A percentile compares a stretch with the other conserved stretches of the same genome.
Evolutionary conservation across 2,329 filamentous ascomycete species (phyloP).

Genomic region (Coniella lustricola): DNA sequence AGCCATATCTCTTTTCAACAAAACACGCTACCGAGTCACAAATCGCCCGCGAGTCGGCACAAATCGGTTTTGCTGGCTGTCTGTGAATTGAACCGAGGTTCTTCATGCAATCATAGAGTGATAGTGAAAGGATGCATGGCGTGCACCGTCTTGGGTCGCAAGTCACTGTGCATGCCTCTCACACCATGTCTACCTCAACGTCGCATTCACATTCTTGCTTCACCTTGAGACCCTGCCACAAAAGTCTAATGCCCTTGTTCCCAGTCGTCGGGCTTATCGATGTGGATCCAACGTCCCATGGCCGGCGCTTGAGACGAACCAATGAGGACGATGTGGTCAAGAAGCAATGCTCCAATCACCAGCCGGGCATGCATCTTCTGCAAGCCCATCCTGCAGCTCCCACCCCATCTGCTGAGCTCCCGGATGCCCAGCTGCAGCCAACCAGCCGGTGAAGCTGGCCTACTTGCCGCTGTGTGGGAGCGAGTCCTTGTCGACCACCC

Average conservation of each 20-base stretch:
- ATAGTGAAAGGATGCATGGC: slow-evolving; percentile 14
- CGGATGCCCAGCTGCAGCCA: slow-evolving; percentile 21
- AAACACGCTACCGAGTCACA: too few species aligned
- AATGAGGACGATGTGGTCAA: slow-evolving; percentile 3
- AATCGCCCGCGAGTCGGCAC: too few species aligned
- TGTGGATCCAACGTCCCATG: slow-evolving; percentile 10
- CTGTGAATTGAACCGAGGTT: neutral
- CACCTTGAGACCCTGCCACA: slow-evolving; percentile 6
- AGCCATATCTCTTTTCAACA: too few species aligned
- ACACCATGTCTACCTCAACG: slow-evolving; percentile 7
- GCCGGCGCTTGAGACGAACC: slow-evolving; percentile 14
- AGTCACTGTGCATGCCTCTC: slow-evolving; percentile 10
- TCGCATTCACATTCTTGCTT: slow-evolving; percentile 1
- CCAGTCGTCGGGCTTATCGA: slow-evolving; percentile 4
- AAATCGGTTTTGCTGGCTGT: too few species aligned
- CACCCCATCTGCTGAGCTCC: slow-evolving; percentile 4
- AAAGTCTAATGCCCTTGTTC: slow-evolving; percentile 5
- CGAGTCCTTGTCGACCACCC: slow-evolving; percentile 5
- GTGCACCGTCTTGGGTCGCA: slow-evolving; percentile 13
- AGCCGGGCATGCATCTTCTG: slow-evolving; percentile 9
- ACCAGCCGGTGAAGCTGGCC: slow-evolving; percentile 24
- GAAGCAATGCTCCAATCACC: slow-evolving; percentile 13
- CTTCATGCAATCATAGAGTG: slow-evolving; percentile 9
- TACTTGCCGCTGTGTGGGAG: slow-evolving; percentile 21
- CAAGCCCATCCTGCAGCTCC: slow-evolving; percentile 5